Percentiles rank a stretch among this genome's conserved stretches.
These are phyloP conservation scores for Zygoascus bituminiphila DNA, from an alignment of 805 yeast genomes.

Conservation along the genomic window DNA sequence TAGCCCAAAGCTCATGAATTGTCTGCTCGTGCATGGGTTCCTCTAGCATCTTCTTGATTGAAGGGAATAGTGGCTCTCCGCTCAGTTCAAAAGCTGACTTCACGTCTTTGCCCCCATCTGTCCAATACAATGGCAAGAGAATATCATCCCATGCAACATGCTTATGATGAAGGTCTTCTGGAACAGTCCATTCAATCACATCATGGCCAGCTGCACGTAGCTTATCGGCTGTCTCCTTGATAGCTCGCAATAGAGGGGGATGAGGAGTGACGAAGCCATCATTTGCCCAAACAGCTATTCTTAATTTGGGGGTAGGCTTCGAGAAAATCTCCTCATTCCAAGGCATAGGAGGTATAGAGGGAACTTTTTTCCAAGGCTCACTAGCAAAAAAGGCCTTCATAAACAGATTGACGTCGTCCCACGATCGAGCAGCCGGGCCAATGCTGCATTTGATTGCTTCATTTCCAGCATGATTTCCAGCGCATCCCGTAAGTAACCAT, in stretches of 20 bases:
- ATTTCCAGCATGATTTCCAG: constrained; percentile 38
- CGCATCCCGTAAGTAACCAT: constrained; percentile 30
- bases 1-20: background rate
- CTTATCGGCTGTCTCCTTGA: constrained; percentile 27
- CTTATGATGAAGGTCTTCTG: constrained; percentile 6
- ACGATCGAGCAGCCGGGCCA: constrained; percentile 57
- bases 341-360: constrained; percentile 10
- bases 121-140: constrained; percentile 34
- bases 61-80: constrained; percentile 15
- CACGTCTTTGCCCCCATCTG: constrained; percentile 60
- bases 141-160: constrained; percentile 24
- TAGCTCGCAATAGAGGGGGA: constrained; percentile 43
- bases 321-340: constrained; percentile 5
- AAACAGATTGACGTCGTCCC: constrained; percentile 59
- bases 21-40: background rate
- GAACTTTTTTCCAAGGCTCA: constrained; percentile 16
- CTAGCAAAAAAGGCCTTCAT: constrained; percentile 36
- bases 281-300: constrained; percentile 18
- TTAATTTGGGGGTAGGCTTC: constrained; percentile 4
- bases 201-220: constrained; percentile 7
- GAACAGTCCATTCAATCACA: constrained; percentile 5
- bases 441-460: constrained; percentile 56
- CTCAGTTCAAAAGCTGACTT: constrained; percentile 43
- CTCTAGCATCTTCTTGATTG: constrained; percentile 10
- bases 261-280: constrained; percentile 42